Base-by-base conservation (phyloP, 176 grass and related monocot genomes). In the Areca catechu region DNA sequence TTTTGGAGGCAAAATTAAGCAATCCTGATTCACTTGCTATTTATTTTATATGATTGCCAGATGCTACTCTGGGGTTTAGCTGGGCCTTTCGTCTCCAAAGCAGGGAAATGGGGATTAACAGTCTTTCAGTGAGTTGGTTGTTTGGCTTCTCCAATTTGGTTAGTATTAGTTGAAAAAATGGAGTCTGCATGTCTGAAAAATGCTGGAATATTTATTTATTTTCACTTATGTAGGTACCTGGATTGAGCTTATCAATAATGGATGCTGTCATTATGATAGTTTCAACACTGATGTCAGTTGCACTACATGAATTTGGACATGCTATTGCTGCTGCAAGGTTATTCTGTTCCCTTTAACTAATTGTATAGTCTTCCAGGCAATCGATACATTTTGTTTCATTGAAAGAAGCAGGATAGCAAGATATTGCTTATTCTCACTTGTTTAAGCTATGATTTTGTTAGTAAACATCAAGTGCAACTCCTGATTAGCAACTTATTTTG, bases 241-340 rank as follows among this genome's bases (percentile, higher is more conserved):
- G 71, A 47, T 67, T 57, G 57, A 84, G 69, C 60, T 19, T 82
- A 69, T 90, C 86, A 30, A 54, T 88, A n/a, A 71, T 80, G 54
- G 92, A 90, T 65, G 58, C 57, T 47, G 3, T 21, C 43, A 66
- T 68, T 80, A 70, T 85, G 59, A 77, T n/a, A n/a, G n/a, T n/a
- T n/a, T n/a, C n/a, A n/a, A n/a, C n/a, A n/a, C n/a, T n/a, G n/a
- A n/a, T n/a, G n/a, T n/a, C n/a, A n/a, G n/a, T n/a, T n/a, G n/a
- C n/a, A n/a, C n/a, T n/a, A n/a, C n/a, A n/a, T n/a, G 92, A 97
- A 88, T 75, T 88, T 66, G 92, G 92, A 19, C 92, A 97, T 65
- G 92, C 74, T 71, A 50, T 90, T 85, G 77, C 86, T 63, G 86
- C 86, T 72, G 80, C 92, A 82, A 91, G 92, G 92, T 96, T 27